Evolutionary conservation across 169 alveolate genomes (phyloP).

Genomic region (Toxoplasma gondii): DNA sequence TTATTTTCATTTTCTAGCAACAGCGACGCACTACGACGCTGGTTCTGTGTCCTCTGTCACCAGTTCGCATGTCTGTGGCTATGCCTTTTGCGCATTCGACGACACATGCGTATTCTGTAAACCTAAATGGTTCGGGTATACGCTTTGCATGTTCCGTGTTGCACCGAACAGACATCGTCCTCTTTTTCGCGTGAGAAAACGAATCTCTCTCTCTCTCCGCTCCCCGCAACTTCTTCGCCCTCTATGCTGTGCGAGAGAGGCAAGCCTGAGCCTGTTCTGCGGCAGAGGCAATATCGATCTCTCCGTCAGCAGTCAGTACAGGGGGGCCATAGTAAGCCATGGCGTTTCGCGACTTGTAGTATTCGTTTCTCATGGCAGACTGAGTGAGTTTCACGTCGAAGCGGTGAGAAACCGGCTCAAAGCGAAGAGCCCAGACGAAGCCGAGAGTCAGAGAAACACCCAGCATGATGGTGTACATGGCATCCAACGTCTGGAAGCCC

Average conservation of each 20-base stretch:
- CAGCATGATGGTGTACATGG: conserved; percentile 81
- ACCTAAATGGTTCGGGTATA: too few species aligned
- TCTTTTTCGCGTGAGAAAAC: background rate
- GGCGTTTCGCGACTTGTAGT: conserved; percentile 91
- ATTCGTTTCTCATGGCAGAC: conserved; percentile 91
- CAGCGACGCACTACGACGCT: too few species aligned
- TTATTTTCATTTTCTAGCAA: too few species aligned
- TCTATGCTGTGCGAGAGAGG: conserved; percentile 1
- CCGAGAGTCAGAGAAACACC: conserved; percentile 82
- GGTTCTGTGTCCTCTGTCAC: too few species aligned
- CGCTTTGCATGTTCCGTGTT: too few species aligned
- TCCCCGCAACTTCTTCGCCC: background rate
- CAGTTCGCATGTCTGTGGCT: too few species aligned
- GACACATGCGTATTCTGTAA: too few species aligned
- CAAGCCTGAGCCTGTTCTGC: conserved; percentile 66
- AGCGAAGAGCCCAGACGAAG: conserved; percentile 86
- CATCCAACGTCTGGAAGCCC: conserved; percentile 77
- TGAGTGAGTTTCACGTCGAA: conserved; percentile 89
- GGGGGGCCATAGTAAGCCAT: conserved; percentile 95
- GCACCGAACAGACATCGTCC: background rate
- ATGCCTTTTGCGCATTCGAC: too few species aligned
- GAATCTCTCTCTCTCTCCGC: background rate
- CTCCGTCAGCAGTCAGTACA: conserved; percentile 88
- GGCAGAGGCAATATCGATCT: conserved; percentile 83
- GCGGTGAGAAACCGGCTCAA: conserved; percentile 89